Conservation (phyloP, 257 asterid species). For the Solanum sejunctum region DNA sequence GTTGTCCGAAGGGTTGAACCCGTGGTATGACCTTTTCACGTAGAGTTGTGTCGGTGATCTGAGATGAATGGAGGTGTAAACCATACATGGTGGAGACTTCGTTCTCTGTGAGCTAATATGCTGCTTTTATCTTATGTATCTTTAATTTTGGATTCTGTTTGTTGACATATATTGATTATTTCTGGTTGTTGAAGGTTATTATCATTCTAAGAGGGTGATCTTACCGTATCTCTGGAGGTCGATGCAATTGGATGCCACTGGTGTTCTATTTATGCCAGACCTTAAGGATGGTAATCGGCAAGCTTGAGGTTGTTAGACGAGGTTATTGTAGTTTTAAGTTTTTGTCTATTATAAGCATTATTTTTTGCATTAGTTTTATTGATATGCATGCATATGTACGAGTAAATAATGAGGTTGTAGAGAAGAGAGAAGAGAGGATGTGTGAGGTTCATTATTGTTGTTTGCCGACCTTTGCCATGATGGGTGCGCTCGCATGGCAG, state of each 20-base stretch:
- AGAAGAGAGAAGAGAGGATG: background rate
- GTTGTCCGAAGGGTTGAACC: background rate
- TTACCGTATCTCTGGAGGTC: background rate
- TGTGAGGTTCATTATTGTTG: background rate
- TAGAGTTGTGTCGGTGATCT: background rate
- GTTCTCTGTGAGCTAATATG: background rate
- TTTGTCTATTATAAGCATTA: background rate
- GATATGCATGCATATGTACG: background rate
- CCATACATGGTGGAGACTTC: background rate
- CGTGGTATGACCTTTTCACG: background rate
- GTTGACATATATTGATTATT: background rate
- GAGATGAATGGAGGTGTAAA: background rate
- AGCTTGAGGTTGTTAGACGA: background rate
- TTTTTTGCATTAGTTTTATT: background rate
- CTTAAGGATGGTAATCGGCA: background rate
- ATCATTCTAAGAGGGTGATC: background rate
- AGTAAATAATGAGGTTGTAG: background rate
- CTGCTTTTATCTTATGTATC: background rate
- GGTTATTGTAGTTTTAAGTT: background rate
- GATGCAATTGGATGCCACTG: background rate
- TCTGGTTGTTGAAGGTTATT: background rate
- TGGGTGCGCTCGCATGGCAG: slow-evolving; percentile 77
- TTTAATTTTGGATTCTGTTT: background rate
- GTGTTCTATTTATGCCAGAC: background rate
- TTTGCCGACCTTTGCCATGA: slow-evolving; percentile 46